These are phyloP conservation scores for Casuarina equisetifolia DNA, from an alignment of 306 rosid species.

Conservation along the genomic window DNA sequence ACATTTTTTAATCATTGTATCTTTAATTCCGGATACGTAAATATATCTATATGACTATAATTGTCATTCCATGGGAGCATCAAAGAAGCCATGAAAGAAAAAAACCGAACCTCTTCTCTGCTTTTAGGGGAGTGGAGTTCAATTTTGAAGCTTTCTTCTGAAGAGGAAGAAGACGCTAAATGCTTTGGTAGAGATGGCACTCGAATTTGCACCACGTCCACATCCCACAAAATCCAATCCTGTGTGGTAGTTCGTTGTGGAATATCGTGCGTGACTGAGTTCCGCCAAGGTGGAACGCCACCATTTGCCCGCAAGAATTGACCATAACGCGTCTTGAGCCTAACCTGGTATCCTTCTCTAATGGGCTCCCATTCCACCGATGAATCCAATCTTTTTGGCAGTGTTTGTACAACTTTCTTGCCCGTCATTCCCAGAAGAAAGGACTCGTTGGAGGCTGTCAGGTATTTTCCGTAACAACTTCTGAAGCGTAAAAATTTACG, in stretches of 20 bases:
- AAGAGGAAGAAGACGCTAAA: conserved; percentile 15
- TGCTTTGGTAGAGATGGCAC: conserved; percentile 5
- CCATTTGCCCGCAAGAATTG: conserved; percentile 75
- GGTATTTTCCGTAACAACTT: conserved; percentile 68
- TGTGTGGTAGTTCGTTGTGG: conserved; percentile 52
- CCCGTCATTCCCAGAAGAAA: conserved; percentile 60
- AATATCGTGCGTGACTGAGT: conserved; percentile 76
- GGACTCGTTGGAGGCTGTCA: conserved; percentile 86
- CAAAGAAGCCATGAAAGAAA: neutral
- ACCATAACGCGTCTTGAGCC: conserved; percentile 65
- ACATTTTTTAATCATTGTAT: neutral
- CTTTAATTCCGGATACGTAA: neutral
- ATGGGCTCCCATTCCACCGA: conserved; percentile 94
- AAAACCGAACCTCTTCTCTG: conserved; percentile 40
- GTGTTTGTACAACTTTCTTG: conserved; percentile 67
- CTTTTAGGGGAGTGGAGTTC: conserved; percentile 38
- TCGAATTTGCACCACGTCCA: conserved; percentile 59
- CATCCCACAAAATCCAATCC: conserved; percentile 90
- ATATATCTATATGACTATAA: neutral
- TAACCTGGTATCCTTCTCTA: conserved; percentile 66
- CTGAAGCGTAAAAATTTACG: conserved; percentile 45
- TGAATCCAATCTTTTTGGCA: conserved; percentile 61
- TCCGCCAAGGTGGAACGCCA: conserved; percentile 90
- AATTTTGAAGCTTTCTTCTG: conserved; percentile 27
- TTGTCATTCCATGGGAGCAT: neutral